Evolutionary conservation across 805 yeast genomes (phyloP), one percentile per base, ranked within the genome.

Genomic region (Myxozyma monticola): DNA sequence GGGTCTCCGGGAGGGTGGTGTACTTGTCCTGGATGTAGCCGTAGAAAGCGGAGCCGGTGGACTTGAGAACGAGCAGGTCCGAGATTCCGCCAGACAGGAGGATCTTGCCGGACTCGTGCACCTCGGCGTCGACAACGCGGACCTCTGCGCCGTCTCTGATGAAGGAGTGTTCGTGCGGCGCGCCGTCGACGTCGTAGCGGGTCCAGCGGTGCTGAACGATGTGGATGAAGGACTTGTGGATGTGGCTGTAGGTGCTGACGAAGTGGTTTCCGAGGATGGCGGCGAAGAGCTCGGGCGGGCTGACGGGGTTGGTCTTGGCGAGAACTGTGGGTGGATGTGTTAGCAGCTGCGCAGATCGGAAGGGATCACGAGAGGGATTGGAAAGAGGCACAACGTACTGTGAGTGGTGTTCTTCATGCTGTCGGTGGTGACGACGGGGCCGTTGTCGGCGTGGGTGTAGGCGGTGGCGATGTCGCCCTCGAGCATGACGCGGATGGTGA

Each of bases 241-340:
- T 86, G 62, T 88, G 96, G 37, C 76, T 45, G 74, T 90, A 90
- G 66, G 85, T 87, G 56, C 70, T 65, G 61, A 87, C 75, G 69
- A 90, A 90, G 68, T 89, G 96, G 62, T 81, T 73, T 38, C 87
- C 95, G 57, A 90, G 72, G 57, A 80, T 87, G 30, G 90, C 88
- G 28, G 93, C 96, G 69, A 88, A 90, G 49, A 84, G 76, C 76
- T 90, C 97, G 59, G 86, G 83, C 52, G 96, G 96, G 85, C 90
- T 86, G 42, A 85, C 91, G 30, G 60, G 56, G 57, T 88, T 87
- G 64, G 78, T 82, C 71, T 85, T 86, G 58, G 96, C 96, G 59
- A 86, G 83, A 29, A 90, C 76, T 49, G 26, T 9, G 28, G 24
- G 2, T 14, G 17, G 14, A 1, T 17, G 4, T 3, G 22, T 26